Conservation (phyloP, 371 early-diverging fungal genomes). For the Haplosporangium sp. region DNA sequence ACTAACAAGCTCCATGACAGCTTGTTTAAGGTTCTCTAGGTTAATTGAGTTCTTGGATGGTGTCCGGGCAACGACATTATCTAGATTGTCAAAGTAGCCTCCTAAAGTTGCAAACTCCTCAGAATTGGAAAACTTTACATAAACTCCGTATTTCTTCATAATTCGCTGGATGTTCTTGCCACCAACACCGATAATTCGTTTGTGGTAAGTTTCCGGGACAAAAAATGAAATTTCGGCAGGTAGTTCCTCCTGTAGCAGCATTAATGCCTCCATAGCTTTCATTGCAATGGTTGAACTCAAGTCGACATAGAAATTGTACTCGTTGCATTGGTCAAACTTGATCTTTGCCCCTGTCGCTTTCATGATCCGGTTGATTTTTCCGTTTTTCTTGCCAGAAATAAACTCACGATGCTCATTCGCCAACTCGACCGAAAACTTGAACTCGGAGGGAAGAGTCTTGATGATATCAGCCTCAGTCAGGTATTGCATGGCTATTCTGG, state of each 20-base stretch:
- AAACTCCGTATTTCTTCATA: conserved; percentile 96
- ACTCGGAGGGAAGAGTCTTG: conserved; percentile 43
- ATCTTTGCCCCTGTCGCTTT: conserved; percentile 79
- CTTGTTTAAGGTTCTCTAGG: conserved; percentile 73
- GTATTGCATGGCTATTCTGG: conserved; percentile 35
- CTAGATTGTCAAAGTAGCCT: conserved; percentile 83
- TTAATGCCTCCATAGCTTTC: conserved; percentile 75
- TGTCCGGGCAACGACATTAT: conserved; percentile 91
- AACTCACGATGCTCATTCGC: conserved; percentile 91
- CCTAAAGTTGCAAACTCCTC: conserved; percentile 84
- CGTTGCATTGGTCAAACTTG: conserved; percentile 70
- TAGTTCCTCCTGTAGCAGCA: conserved; percentile 82
- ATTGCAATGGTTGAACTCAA: conserved; percentile 68
- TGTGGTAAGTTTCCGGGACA: conserved; percentile 91
- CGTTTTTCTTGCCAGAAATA: conserved; percentile 94
- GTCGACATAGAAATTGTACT: conserved; percentile 83
- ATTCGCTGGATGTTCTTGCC: conserved; percentile 95
- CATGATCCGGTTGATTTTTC: conserved; percentile 93
- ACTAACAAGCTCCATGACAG: conserved; percentile 81
- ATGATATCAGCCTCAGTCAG: conserved; percentile 39
- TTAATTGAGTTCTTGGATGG: conserved; percentile 85
- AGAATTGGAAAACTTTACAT: conserved; percentile 91
- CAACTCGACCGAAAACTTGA: conserved; percentile 71
- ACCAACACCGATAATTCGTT: conserved; percentile 94
- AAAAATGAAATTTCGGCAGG: conserved; percentile 91